Percentiles rank a stretch among this genome's conserved stretches.
phyloP scores from a whole-genome alignment of 176 grass and related monocot genomes.

The Elymus sibiricus region DNA sequence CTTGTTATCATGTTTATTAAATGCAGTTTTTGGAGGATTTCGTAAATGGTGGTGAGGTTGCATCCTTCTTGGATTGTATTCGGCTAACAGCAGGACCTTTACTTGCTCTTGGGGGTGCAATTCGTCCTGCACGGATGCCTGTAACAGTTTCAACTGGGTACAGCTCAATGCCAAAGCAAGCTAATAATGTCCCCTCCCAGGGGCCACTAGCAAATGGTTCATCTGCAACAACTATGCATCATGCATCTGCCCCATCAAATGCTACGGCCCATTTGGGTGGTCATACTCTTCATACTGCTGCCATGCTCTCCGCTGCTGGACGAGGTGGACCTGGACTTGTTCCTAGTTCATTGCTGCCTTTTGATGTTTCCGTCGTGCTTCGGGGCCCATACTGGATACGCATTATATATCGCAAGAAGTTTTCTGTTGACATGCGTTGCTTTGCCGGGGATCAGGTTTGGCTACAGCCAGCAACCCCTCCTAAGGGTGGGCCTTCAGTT shows the following conservation, averaged over 20 bases:
- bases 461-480: conserved; percentile 97
- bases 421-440: conserved; percentile 98
- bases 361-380: conserved; percentile 97
- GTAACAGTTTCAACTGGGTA: conserved; percentile 72
- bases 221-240: conserved; percentile 59
- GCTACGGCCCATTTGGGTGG: conserved; percentile 54
- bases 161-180: conserved; percentile 59
- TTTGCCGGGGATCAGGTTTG: conserved; percentile 99
- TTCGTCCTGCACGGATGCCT: conserved; percentile 94
- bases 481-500: conserved; percentile 85
- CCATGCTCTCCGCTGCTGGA: conserved; percentile 84
- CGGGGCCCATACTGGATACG: conserved; percentile 99
- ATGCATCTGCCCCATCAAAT: conserved; percentile 36
- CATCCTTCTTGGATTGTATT: conserved; percentile 98
- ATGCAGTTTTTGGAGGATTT: conserved; percentile 99
- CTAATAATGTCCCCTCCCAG: conserved; percentile 34
- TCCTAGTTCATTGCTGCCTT: conserved; percentile 96
- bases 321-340: conserved; percentile 90
- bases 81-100: conserved; percentile 91
- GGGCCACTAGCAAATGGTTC: conserved; percentile 52
- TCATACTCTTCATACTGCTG: conserved; percentile 70
- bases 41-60: conserved; percentile 96
- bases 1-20: conserved; percentile 24
- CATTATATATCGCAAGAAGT: conserved; percentile 99
- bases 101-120: conserved; percentile 97